Percentiles rank a stretch among this genome's conserved stretches.
Evolutionary conservation across 2,329 filamentous ascomycete species (phyloP).

Genomic region (Cyphellophora europaea): DNA sequence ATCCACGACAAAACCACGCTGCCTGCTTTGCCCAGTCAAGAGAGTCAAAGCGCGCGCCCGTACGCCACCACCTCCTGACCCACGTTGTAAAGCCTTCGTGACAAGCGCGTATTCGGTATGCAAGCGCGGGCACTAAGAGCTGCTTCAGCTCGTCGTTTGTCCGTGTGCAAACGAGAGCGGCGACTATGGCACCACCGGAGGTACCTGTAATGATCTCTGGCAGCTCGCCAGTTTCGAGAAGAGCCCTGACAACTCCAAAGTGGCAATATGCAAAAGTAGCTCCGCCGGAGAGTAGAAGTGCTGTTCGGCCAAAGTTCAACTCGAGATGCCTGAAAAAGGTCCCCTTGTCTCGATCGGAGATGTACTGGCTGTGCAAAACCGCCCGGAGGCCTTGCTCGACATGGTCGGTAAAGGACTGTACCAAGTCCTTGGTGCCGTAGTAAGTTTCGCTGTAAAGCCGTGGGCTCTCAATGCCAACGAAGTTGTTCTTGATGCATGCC

Average conservation of each 20-base stretch:
- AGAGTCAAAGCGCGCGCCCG: slow-evolving; percentile 87
- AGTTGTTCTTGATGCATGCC: slow-evolving; percentile 95
- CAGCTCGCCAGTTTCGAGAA: slow-evolving; percentile 75
- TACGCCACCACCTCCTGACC: slow-evolving; percentile 79
- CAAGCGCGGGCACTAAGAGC: slow-evolving; percentile 78
- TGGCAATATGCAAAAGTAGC: slow-evolving; percentile 96
- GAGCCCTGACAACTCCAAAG: slow-evolving; percentile 81
- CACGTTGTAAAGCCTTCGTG: slow-evolving; percentile 68
- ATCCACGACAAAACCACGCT: slow-evolving; percentile 84
- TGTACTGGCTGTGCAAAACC: slow-evolving; percentile 56
- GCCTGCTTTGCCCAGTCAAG: slow-evolving; percentile 80
- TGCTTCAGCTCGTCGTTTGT: slow-evolving; percentile 85
- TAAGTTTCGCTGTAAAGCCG: slow-evolving; percentile 96
- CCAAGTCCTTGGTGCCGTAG: slow-evolving; percentile 89
- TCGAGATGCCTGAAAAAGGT: slow-evolving; percentile 77
- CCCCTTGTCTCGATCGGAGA: slow-evolving; percentile 66
- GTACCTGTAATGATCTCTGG: slow-evolving; percentile 95
- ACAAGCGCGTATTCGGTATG: slow-evolving; percentile 74
- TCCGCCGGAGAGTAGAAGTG: slow-evolving; percentile 84
- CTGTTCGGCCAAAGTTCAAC: slow-evolving; percentile 85
- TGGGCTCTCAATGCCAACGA: slow-evolving; percentile 87
- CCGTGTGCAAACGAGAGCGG: slow-evolving; percentile 75
- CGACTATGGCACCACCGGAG: slow-evolving; percentile 84
- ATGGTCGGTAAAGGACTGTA: slow-evolving; percentile 84
- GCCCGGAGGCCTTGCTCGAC: slow-evolving; percentile 49